Evolutionary conservation across 768 basidiomycete species (phyloP).

Genomic region (Gelatoporia subvermispora): DNA sequence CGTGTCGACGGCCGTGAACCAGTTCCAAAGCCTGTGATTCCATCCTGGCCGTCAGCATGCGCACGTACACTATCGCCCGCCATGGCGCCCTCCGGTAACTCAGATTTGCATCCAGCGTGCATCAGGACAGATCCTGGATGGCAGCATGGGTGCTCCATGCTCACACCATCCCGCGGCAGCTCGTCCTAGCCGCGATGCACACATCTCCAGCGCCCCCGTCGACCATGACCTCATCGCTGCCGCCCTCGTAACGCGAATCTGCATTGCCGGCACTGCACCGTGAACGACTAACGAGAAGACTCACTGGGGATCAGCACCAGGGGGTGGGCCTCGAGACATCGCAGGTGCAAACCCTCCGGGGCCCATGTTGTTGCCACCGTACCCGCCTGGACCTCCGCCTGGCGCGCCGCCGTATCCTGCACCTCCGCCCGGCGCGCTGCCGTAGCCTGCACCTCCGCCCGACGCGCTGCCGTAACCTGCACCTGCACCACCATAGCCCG

Average conservation of each 20-base stretch:
- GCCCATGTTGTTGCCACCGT: slow-evolving; percentile 21
- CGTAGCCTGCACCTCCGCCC: slow-evolving; percentile 28
- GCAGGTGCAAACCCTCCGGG: slow-evolving; percentile 29
- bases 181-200: too few species aligned
- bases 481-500: background rate
- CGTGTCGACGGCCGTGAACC: slow-evolving; percentile 67
- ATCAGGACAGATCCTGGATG: too few species aligned
- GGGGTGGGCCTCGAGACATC: slow-evolving; percentile 40
- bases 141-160: background rate
- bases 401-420: slow-evolving; percentile 7
- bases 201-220: too few species aligned
- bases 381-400: slow-evolving; percentile 6
- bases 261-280: too few species aligned
- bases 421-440: slow-evolving; percentile 13
- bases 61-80: background rate
- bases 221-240: too few species aligned
- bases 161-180: too few species aligned
- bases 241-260: too few species aligned
- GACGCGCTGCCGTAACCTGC: slow-evolving; percentile 18
- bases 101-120: too few species aligned
- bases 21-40: slow-evolving; percentile 56
- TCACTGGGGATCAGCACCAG: slow-evolving; percentile 74
- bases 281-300: slow-evolving; percentile 23
- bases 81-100: background rate
- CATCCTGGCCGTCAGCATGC: background rate